phyloP scores from a whole-genome alignment of 2,329 filamentous ascomycete genomes.

The Neonectria faginata region DNA sequence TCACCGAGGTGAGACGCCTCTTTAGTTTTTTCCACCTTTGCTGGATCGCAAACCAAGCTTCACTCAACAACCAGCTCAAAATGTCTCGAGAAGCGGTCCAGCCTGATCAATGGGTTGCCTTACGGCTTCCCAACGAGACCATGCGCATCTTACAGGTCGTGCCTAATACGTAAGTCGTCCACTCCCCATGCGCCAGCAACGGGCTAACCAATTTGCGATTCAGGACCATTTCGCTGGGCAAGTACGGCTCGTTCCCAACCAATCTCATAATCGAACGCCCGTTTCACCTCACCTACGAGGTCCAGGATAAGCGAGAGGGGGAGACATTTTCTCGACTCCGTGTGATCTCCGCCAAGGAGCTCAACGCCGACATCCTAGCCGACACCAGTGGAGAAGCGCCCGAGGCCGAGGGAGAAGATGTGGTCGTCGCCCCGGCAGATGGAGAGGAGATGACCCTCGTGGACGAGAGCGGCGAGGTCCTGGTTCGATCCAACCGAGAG shows the following conservation, averaged over 20 bases:
- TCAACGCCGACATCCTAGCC: constrained; percentile 82
- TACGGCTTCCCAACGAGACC: constrained; percentile 70
- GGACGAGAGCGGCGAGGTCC: constrained; percentile 57
- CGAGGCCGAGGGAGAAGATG: constrained; percentile 57
- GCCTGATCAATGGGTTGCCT: constrained; percentile 70
- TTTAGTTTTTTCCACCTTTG: constrained; percentile 42
- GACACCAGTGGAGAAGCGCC: constrained; percentile 54
- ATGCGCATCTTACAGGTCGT: constrained; percentile 67
- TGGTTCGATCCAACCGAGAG: constrained; percentile 68
- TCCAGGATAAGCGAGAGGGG: constrained; percentile 76
- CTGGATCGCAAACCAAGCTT: constrained; percentile 29
- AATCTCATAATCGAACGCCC: constrained; percentile 93
- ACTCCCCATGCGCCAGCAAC: constrained; percentile 15
- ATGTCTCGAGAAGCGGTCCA: constrained; percentile 54
- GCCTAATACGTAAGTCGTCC: constrained; percentile 67
- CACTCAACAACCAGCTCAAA: constrained; percentile 33
- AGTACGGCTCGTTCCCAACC: constrained; percentile 90
- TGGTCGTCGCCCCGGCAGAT: constrained; percentile 51
- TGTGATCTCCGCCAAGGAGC: constrained; percentile 81
- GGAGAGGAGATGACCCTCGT: constrained; percentile 58
- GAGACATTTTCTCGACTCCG: constrained; percentile 77
- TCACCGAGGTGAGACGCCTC: constrained; percentile 46
- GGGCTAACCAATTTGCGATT: constrained; percentile 43
- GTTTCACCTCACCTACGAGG: constrained; percentile 90
- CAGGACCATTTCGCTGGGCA: constrained; percentile 88